Evolutionary conservation across 768 basidiomycete species (phyloP).

Genomic region (Boletus coccyginus): DNA sequence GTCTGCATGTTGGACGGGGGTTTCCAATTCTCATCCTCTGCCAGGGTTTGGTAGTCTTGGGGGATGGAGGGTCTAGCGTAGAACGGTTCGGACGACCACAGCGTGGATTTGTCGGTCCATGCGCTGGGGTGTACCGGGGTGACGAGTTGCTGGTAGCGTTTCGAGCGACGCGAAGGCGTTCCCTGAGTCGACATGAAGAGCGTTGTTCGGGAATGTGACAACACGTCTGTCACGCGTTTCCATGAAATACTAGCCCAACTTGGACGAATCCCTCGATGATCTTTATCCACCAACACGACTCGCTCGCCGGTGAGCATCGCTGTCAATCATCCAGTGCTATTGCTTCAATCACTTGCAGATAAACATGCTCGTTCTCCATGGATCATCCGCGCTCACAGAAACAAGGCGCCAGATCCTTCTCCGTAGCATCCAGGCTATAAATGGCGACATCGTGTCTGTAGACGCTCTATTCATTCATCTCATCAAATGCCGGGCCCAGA

Average conservation of each 20-base stretch:
- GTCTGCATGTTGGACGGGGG: constrained; percentile 19
- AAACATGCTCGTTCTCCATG: constrained; percentile 76
- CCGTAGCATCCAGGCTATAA: constrained; percentile 49
- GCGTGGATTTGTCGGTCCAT: constrained; percentile 25
- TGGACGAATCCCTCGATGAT: constrained; percentile 1
- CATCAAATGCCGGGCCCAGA: constrained; percentile 55
- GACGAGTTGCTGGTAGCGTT: constrained; percentile 35
- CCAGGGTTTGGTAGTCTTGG: constrained; percentile 28
- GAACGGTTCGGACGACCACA: constrained; percentile 28
- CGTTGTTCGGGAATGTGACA: constrained; percentile 4
- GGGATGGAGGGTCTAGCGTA: constrained; percentile 18
- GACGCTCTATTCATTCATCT: constrained; percentile 89
- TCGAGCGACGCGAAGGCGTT: constrained; percentile 37
- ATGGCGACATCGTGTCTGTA: constrained; percentile 57
- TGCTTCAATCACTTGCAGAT: constrained; percentile 5
- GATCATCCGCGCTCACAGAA: constrained; percentile 71
- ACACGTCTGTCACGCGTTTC: constrained; percentile 24
- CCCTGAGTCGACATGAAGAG: constrained; percentile 16
- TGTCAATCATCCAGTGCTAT: not conserved
- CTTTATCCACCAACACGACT: constrained; percentile 6
- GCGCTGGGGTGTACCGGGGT: constrained; percentile 25
- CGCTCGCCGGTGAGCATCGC: constrained; percentile 7
- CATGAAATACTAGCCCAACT: not conserved
- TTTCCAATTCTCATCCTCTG: constrained; percentile 27
- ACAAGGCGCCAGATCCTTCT: constrained; percentile 71